Conservation (phyloP, 176 grass and related monocot species). For the Triticum timopheevii region DNA sequence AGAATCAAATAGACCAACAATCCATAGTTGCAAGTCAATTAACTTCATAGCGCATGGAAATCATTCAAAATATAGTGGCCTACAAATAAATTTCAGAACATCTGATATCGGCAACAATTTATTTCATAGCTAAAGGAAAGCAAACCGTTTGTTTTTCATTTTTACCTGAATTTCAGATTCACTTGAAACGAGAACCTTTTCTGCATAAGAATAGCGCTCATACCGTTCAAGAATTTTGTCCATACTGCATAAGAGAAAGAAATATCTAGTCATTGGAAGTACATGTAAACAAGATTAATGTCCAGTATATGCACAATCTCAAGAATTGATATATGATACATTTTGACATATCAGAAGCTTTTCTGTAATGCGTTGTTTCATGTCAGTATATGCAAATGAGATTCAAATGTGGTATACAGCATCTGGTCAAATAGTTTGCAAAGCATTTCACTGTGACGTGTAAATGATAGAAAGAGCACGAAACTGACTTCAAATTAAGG, state of each 20-base stretch:
- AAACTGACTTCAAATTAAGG: not conserved
- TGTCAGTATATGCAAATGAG: not conserved
- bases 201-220: constrained; percentile 68
- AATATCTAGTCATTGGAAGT: not conserved
- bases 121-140: not conserved
- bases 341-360: not conserved
- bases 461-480: not conserved
- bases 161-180: constrained; percentile 72
- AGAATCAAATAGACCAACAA: not conserved
- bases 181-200: constrained; percentile 58
- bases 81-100: not conserved
- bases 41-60: not conserved
- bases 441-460: not conserved
- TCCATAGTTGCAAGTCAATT: not conserved
- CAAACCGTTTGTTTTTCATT: not conserved
- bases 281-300: not conserved
- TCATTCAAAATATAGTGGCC: not conserved
- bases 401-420: not conserved
- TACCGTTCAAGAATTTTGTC: constrained; percentile 92
- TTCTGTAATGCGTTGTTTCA: not conserved
- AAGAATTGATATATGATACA: not conserved
- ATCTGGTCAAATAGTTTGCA: not conserved
- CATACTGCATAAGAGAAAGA: constrained; percentile 54
- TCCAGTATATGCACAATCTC: not conserved
- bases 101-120: not conserved